Conservation (phyloP, 768 basidiomycete genomes). For the Boletus barrowsii region DNA sequence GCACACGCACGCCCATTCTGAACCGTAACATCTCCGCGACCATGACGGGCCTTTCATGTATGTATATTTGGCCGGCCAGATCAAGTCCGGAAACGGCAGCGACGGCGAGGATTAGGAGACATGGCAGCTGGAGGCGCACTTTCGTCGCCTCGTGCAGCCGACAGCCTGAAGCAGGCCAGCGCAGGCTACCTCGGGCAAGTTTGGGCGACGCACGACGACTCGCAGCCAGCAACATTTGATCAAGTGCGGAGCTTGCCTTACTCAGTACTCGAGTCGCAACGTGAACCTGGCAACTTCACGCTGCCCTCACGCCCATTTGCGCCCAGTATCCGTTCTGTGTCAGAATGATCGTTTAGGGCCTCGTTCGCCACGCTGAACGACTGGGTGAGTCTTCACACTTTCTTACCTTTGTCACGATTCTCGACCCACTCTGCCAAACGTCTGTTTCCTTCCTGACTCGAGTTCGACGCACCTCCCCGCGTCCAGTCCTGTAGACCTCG, state of each 20-base stretch:
- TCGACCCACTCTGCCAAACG: not conserved
- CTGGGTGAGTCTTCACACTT: slow-evolving; percentile 13
- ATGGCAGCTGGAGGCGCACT: slow-evolving; percentile 3
- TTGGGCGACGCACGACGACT: slow-evolving; percentile 2
- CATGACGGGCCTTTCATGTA: not conserved
- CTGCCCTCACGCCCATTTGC: slow-evolving; percentile 20
- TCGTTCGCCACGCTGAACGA: slow-evolving; percentile 9
- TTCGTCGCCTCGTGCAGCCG: slow-evolving; percentile 9
- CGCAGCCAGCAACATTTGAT: slow-evolving; percentile 8
- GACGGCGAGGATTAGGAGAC: slow-evolving; percentile 8
- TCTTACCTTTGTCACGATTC: not conserved
- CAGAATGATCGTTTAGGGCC: slow-evolving; percentile 25
- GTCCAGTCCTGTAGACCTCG: not conserved
- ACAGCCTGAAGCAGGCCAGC: slow-evolving; percentile 2
- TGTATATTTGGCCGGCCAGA: not conserved
- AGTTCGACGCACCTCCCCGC: not conserved
- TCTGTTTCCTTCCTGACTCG: not conserved
- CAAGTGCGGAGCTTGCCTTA: slow-evolving; percentile 18
- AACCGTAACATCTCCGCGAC: not conserved
- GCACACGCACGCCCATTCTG: not conserved
- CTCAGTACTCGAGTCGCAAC: slow-evolving; percentile 12
- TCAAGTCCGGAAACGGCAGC: slow-evolving; percentile 2
- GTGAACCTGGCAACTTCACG: slow-evolving; percentile 11
- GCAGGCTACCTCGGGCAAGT: slow-evolving; percentile 9
- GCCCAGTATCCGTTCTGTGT: slow-evolving; percentile 2